Base-by-base conservation (phyloP, 2,329 filamentous ascomycete species). In the Hymenoscyphus scutula region DNA sequence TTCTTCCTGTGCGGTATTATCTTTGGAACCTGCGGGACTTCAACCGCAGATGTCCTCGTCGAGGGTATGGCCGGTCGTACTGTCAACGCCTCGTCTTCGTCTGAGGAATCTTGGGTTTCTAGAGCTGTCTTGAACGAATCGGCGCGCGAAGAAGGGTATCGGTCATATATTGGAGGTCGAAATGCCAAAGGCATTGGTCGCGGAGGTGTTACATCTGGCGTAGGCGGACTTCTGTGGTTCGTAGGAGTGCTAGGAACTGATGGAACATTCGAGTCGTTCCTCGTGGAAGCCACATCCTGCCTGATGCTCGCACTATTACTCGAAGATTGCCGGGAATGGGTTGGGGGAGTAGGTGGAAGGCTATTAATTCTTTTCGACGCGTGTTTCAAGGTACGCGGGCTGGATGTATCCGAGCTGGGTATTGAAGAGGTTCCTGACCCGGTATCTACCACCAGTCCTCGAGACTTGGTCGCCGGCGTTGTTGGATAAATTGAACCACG, bases 131-230 rank as follows among this genome's bases (percentile, higher is more conserved):
- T 86, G 71, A 91, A 92, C 0, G 89, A 92, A 59, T 88, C 87
- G 25, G 86, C 82, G 30, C 72, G 70, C 19, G 73, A 74, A 5
- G 73, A 74, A 15, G 71, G 69, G 58, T 72, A 71, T 62, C 82
- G 81, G 66, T 86, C 82, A 65, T 75, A 76, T 53, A 80, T 70
- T 38, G 75, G 73, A 19, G 82, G 81, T 34, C 83, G 82, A 54
- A 79, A 71, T 59, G 76, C 72, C 70, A 77, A 79, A 17, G 80
- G 76, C 62, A 79, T 79, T 41, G 74, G 75, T 56, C 85, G 82
- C 38, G 89, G 89, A 59, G 89, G 90, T 17, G 89, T 92, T 54
- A 89, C 83, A 75, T 92, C 89, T 37, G 89, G 90, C 2, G 89
- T 92, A 34, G 88, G 89, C 17, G 88, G 88, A 69, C 86, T 90